Evolutionary conservation across 257 asterid genomes (phyloP).

Genomic region (Solanum arcanum): DNA sequence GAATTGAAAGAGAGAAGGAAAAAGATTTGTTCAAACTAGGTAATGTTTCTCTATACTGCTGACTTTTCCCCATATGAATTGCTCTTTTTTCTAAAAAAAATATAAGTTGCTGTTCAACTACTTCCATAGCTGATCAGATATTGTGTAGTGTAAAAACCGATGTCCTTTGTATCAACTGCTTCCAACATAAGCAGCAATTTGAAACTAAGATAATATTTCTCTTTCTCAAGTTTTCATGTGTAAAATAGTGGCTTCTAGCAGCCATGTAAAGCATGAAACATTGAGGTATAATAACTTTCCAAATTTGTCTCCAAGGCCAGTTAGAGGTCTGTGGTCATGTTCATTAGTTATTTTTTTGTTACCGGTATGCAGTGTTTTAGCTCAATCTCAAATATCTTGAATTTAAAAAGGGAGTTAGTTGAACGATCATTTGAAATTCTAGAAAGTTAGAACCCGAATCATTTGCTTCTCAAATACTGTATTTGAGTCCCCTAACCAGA

Average conservation of each 20-base stretch:
- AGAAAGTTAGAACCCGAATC: not conserved
- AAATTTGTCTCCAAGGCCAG: not conserved
- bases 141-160: not conserved
- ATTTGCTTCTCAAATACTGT: not conserved
- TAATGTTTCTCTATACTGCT: not conserved
- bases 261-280: not conserved
- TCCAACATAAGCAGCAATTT: not conserved
- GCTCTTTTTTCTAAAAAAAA: no score
- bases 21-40: not conserved
- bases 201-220: not conserved
- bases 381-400: not conserved
- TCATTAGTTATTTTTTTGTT: not conserved
- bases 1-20: not conserved
- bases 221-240: not conserved
- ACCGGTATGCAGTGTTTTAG: not conserved
- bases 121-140: not conserved
- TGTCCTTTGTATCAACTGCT: not conserved
- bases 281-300: not conserved
- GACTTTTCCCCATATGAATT: not conserved
- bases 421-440: not conserved
- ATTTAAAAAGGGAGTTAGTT: not conserved
- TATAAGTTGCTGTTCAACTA: not conserved
- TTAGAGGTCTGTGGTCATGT: not conserved
- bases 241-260: not conserved
- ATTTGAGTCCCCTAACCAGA: not conserved